A percentile compares a stretch with the other conserved stretches of the same genome.
These are phyloP conservation scores for Trichoderma guizhouense DNA, from an alignment of 2,329 filamentous ascomycete genomes.

Conservation along the genomic window DNA sequence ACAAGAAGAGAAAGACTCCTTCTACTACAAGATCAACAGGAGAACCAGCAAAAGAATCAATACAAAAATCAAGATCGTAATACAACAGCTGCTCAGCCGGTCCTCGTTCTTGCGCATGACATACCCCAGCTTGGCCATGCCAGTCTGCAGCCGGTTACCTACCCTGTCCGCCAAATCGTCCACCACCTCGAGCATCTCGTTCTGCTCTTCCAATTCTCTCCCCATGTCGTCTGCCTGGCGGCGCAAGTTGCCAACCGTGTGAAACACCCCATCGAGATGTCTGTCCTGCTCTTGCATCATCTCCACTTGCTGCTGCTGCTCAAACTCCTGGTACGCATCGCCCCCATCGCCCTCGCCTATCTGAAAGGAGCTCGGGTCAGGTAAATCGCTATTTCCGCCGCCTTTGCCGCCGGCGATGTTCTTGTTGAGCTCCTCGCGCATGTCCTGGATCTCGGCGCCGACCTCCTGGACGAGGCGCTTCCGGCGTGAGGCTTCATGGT, in stretches of 20 bases:
- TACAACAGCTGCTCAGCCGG: conserved; percentile 82
- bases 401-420: conserved; percentile 39
- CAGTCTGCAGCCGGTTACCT: conserved; percentile 77
- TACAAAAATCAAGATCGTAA: conserved; percentile 81
- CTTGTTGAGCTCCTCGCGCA: conserved; percentile 76
- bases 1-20: background rate
- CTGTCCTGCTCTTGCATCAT: conserved; percentile 95
- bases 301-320: conserved; percentile 84
- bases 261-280: conserved; percentile 87
- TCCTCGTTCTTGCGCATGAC: conserved; percentile 91
- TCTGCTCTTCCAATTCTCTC: conserved; percentile 91
- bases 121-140: conserved; percentile 79
- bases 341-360: conserved; percentile 48
- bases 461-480: conserved; percentile 83
- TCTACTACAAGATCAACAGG: conserved; percentile 56
- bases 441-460: conserved; percentile 82
- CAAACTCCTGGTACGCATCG: conserved; percentile 74
- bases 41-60: conserved; percentile 83
- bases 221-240: conserved; percentile 95
- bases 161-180: conserved; percentile 85
- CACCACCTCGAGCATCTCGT: conserved; percentile 80
- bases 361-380: conserved; percentile 56
- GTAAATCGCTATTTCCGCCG: conserved; percentile 42
- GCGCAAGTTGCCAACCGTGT: conserved; percentile 85
- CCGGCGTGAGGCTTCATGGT: conserved; percentile 76